Evolutionary conservation across 805 yeast genomes (phyloP), one percentile per base, ranked within the genome.

Genomic region (Kockiozyma suomiensis): DNA sequence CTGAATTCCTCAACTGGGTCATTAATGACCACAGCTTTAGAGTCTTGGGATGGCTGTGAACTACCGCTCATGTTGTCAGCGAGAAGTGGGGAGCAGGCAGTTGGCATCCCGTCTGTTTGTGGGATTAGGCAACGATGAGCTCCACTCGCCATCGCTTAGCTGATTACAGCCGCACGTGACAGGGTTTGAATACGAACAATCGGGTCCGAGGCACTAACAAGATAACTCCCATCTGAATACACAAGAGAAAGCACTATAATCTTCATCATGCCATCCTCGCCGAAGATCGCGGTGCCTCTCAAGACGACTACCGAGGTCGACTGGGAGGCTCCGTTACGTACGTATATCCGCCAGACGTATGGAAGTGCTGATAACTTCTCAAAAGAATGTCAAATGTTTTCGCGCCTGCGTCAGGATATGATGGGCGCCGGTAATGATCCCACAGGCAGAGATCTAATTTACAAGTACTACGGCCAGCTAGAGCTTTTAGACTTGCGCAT

Each of bases 401-500:
- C 85, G 68, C 81, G 83, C 56, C 73, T 86, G 50, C 79, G 96
- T 59, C 80, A 78, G 54, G 88, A 84, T 65, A 75, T 84, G 19
- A 73, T 81, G 28, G 87, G 87, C 12, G 73, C 75, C n/a, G 70
- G 75, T 21, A 64, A 69, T 25, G 78, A 75, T 73, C 74, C 71
- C 13, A 75, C 77, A 0, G 83, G 86, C 1, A 74, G 84, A 40
- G 84, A 81, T 62, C 67, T 85, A 19, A 79, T 85, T 65, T 85
- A 82, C 70, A 81, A 81, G 56, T 93, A 93, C 73, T 90, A 85
- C 70, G 88, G 89, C 15, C 94, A 87, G 70, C 72, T 94, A 62
- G 97, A 92, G 69, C 81, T 90, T 12, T 74, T 94, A 50, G 91
- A 88, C 62, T 74, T 90, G 65, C 78, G 97, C 54, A 73, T 93